A percentile compares a stretch with the other conserved stretches of the same genome.
Evolutionary conservation across 371 early-diverging fungal genomes (phyloP).

Genomic region (Mucor circinelloides): DNA sequence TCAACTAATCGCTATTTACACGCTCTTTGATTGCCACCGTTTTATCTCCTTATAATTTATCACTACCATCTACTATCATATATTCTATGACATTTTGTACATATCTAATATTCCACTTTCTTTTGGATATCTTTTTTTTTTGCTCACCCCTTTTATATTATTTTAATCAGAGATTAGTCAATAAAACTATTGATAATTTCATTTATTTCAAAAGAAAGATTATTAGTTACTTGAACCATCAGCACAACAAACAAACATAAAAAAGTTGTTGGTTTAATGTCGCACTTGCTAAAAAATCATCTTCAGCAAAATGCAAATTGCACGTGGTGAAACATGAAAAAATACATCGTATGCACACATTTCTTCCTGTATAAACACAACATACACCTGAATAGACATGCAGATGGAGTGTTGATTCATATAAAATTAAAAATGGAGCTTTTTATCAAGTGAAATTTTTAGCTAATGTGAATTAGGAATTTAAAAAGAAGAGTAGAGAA

Average conservation of each 20-base stretch:
- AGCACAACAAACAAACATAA: neutral
- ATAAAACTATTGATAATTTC: constrained; percentile 2
- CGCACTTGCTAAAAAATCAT: neutral
- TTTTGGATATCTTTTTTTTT: neutral
- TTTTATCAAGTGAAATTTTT: neutral
- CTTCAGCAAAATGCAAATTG: neutral
- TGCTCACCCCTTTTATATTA: neutral
- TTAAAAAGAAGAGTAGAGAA: neutral
- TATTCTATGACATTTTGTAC: neutral
- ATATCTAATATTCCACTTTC: neutral
- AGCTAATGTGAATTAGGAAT: neutral
- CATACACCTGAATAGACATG: too few relatives aligned
- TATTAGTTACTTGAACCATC: neutral
- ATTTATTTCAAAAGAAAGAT: neutral
- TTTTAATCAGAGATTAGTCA: neutral
- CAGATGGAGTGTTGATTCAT: too few relatives aligned
- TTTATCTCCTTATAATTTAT: neutral
- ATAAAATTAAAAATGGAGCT: too few relatives aligned
- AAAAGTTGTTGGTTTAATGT: neutral
- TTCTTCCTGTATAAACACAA: neutral
- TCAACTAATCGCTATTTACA: neutral
- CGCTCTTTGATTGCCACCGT: neutral
- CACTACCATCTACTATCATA: neutral
- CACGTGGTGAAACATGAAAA: constrained; percentile 1
- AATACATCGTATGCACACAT: neutral